These are phyloP conservation scores for Lichenothelia convexa DNA, from an alignment of 495 filamentous ascomycete genomes.

Conservation along the genomic window DNA sequence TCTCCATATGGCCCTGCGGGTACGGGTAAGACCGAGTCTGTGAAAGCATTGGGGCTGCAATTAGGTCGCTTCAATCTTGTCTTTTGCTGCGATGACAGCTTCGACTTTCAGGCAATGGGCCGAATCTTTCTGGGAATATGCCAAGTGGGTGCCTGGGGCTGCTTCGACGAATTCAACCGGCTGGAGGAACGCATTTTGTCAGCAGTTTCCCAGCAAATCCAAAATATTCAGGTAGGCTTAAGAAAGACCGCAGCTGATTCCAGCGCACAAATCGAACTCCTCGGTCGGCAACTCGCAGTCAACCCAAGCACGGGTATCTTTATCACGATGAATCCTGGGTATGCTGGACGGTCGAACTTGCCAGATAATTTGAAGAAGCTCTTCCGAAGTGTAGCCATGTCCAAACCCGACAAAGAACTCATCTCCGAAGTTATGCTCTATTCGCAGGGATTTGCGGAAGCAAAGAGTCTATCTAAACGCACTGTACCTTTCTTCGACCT, in stretches of 20 bases:
- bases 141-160: conserved; percentile 97
- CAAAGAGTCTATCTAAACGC: conserved; percentile 78
- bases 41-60: conserved; percentile 92
- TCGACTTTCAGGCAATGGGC: conserved; percentile 99
- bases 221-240: conserved; percentile 94
- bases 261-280: conserved; percentile 76
- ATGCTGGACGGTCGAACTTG: conserved; percentile 91
- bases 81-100: conserved; percentile 97
- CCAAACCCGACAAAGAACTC: conserved; percentile 96
- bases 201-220: conserved; percentile 94
- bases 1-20: conserved; percentile 95
- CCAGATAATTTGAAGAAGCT: conserved; percentile 98
- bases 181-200: conserved; percentile 93
- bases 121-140: conserved; percentile 98
- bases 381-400: conserved; percentile 98
- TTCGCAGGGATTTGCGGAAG: conserved; percentile 94
- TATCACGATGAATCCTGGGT: conserved; percentile 99
- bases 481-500: conserved; percentile 96
- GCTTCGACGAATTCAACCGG: conserved; percentile 99
- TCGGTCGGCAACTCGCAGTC: conserved; percentile 71
- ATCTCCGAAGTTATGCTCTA: conserved; percentile 99
- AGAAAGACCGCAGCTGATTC: conserved; percentile 60
- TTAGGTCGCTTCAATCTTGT: conserved; percentile 94
- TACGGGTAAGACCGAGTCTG: conserved; percentile 98
- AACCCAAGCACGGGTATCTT: conserved; percentile 93